Evolutionary conservation across 352 stramenopile species (phyloP).

Genomic region (Phytophthora pistaciae): DNA sequence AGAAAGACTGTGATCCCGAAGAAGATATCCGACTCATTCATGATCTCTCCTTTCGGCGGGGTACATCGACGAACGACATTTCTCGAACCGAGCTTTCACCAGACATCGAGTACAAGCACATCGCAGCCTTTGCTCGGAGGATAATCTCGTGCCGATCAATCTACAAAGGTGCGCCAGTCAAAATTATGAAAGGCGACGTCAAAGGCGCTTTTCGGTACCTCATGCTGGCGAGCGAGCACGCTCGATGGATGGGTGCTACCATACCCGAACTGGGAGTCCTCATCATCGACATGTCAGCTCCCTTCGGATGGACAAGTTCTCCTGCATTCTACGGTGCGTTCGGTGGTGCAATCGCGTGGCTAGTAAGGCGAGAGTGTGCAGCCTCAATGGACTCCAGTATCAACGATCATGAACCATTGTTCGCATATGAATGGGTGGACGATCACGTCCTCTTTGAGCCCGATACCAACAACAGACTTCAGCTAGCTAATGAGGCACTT

Average conservation of each 20-base stretch:
- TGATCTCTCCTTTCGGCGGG: not conserved
- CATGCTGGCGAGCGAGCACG: not conserved
- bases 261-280: not conserved
- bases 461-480: not conserved
- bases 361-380: not conserved
- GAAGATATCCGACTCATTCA: not conserved
- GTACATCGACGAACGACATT: not conserved
- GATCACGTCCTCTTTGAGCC: not conserved
- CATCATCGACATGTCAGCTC: no score
- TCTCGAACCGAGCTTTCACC: not conserved
- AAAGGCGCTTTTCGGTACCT: not conserved
- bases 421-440: not conserved
- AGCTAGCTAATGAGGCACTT: not conserved
- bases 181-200: not conserved
- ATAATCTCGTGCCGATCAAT: not conserved
- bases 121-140: not conserved
- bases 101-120: not conserved
- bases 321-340: not conserved
- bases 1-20: not conserved
- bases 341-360: not conserved
- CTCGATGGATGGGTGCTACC: not conserved
- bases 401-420: not conserved
- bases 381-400: not conserved
- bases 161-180: not conserved
- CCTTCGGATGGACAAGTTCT: not conserved